These are phyloP conservation scores for Starmerella apis DNA, from an alignment of 805 yeast species.

Conservation along the genomic window DNA sequence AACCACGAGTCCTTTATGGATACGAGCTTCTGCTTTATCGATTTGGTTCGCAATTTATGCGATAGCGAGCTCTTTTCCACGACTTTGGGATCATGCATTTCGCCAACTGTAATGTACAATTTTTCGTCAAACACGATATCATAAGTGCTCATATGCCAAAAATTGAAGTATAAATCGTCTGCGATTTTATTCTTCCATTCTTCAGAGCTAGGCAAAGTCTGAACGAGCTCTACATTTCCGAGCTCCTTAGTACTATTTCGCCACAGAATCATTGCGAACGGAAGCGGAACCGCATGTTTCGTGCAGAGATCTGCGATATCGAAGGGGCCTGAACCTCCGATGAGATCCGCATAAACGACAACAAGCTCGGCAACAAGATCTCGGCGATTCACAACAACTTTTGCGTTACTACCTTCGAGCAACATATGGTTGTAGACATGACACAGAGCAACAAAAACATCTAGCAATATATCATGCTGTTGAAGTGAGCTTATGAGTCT, in stretches of 20 bases:
- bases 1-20: neutral
- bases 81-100: neutral
- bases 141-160: conserved; percentile 5
- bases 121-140: conserved; percentile 7
- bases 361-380: conserved; percentile 12
- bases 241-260: neutral
- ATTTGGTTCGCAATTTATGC: conserved; percentile 6
- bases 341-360: conserved; percentile 2
- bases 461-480: neutral
- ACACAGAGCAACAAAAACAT: conserved; percentile 11
- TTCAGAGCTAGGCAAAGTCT: neutral
- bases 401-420: conserved; percentile 11
- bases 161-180: neutral
- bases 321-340: neutral
- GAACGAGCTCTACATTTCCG: neutral
- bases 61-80: conserved; percentile 2
- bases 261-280: neutral
- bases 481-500: conserved; percentile 5
- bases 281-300: neutral
- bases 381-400: conserved; percentile 12
- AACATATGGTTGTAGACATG: conserved; percentile 6
- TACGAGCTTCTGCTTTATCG: conserved; percentile 4
- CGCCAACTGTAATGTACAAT: neutral
- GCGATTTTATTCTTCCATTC: neutral
- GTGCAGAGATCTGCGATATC: neutral